phyloP scores from a whole-genome alignment of 805 yeast species.

The Candida alai region DNA sequence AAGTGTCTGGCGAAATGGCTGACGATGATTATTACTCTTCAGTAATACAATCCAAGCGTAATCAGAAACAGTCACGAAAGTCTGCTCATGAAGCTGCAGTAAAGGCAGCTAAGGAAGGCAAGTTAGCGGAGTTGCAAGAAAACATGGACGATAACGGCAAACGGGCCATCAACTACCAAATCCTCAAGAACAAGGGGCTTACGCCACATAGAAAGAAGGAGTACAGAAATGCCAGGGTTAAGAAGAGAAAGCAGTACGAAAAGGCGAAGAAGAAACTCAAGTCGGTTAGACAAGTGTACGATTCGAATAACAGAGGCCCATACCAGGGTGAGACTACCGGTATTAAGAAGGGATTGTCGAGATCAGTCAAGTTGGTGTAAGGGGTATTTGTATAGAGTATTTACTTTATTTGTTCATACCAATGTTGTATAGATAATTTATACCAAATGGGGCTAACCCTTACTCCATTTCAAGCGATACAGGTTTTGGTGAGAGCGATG shows the following conservation, averaged over 20 bases:
- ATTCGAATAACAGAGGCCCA: constrained; percentile 61
- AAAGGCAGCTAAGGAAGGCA: constrained; percentile 81
- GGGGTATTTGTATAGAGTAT: constrained; percentile 1
- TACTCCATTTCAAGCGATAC: too few relatives aligned
- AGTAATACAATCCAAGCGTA: constrained; percentile 44
- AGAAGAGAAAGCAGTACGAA: constrained; percentile 96
- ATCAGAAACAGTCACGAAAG: constrained; percentile 52
- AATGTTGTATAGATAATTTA: too few relatives aligned
- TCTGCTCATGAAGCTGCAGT: constrained; percentile 68
- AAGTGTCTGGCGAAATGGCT: constrained; percentile 44
- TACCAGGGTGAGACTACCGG: constrained; percentile 96
- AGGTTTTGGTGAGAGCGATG: too few relatives aligned
- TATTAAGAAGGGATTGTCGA: constrained; percentile 90
- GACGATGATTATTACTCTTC: constrained; percentile 58
- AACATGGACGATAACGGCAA: constrained; percentile 76
- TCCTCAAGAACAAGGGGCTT: constrained; percentile 92
- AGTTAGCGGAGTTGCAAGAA: constrained; percentile 66
- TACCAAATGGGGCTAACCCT: too few relatives aligned
- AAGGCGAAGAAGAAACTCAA: constrained; percentile 90
- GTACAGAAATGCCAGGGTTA: constrained; percentile 91
- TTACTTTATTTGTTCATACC: too few relatives aligned
- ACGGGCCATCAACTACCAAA: constrained; percentile 93
- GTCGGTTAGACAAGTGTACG: constrained; percentile 86
- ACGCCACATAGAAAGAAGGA: constrained; percentile 93
- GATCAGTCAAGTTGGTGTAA: constrained; percentile 71